Base-by-base conservation (phyloP, 768 basidiomycete species). In the Xerocomellus dryophilus region DNA sequence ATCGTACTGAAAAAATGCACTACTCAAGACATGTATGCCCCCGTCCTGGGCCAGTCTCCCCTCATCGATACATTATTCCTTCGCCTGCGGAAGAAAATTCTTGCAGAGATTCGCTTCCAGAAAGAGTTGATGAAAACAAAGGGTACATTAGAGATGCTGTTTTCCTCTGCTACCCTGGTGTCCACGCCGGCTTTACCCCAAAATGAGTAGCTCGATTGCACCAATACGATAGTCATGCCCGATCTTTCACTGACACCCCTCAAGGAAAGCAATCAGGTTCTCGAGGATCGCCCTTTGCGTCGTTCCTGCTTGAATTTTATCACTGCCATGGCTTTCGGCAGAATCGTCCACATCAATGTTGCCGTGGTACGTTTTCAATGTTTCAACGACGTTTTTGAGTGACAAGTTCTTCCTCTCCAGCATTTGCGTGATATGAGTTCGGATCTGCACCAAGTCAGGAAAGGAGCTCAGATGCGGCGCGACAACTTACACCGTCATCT, bases 11-110 rank as follows among this genome's bases (percentile, higher is more conserved):
- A 46, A 56, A 48, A 40, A 23, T 53, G 2, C 8, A 44, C 39
- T 20, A 21, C 35, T 15, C 17, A 65, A 98, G 96, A 98, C 47
- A 88, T 97, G 81, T 99, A 99, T 70, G 77, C 81, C 3, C 81
- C 91, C 0, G 87, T 96, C 34, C 75, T 98, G n/a, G 96, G 96
- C 2, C 93, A 96, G 70, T 94, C 94, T 21, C 93, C 94, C 0
- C 75, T 94, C 41, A 89, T 99, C 50, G 97, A 98, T 70, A 78
- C 86, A 7, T 76, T 96, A 36, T 86, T 98, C 64, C 74, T 87
- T 25, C 85, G 86, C 34, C 73, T 98, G 40, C 85, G 84, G 51
- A 88, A 85, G 68, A 93, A 94, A 66, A 81, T 98, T n/a, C 72
- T 82, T 39, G 81, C 84, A 36, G 97, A 99, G 70, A 73, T 98